These are phyloP conservation scores for Pterocarpus macrocarpus DNA, from an alignment of 306 rosid genomes.

Conservation along the genomic window DNA sequence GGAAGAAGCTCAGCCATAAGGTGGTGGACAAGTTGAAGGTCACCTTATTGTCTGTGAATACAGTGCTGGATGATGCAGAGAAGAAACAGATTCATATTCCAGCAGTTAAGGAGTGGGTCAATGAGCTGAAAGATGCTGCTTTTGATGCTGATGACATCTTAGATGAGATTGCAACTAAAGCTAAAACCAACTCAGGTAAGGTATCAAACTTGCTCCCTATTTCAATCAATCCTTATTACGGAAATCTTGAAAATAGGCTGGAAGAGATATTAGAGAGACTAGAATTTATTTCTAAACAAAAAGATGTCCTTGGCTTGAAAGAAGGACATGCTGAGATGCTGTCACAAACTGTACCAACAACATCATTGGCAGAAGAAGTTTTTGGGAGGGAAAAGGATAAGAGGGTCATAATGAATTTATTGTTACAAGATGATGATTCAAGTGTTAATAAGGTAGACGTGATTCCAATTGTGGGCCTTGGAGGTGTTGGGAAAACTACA, in stretches of 20 bases:
- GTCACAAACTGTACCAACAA: constrained; percentile 3
- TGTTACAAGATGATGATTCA: background rate
- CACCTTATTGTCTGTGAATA: constrained; percentile 13
- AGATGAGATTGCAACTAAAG: constrained; percentile 48
- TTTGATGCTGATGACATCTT: constrained; percentile 40
- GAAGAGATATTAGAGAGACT: constrained; percentile 35
- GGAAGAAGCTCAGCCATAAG: background rate
- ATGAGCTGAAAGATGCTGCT: constrained; percentile 41
- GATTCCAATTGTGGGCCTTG: constrained; percentile 26
- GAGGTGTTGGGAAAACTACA: constrained; percentile 45
- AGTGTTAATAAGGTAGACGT: background rate
- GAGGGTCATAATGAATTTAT: background rate
- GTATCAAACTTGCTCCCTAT: background rate
- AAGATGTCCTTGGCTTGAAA: constrained; percentile 39
- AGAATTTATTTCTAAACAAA: constrained; percentile 41
- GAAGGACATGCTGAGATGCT: constrained; percentile 10
- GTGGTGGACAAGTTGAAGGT: constrained; percentile 21
- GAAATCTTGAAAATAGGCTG: constrained; percentile 7
- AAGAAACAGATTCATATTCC: constrained; percentile 35
- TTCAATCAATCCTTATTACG: background rate
- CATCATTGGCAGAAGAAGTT: constrained; percentile 23
- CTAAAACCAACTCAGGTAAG: background rate
- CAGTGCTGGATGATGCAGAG: constrained; percentile 54
- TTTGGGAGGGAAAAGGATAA: background rate
- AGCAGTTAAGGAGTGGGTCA: constrained; percentile 43